These are phyloP conservation scores for Psilocybe cubensis DNA, from an alignment of 768 basidiomycete species.

Conservation along the genomic window DNA sequence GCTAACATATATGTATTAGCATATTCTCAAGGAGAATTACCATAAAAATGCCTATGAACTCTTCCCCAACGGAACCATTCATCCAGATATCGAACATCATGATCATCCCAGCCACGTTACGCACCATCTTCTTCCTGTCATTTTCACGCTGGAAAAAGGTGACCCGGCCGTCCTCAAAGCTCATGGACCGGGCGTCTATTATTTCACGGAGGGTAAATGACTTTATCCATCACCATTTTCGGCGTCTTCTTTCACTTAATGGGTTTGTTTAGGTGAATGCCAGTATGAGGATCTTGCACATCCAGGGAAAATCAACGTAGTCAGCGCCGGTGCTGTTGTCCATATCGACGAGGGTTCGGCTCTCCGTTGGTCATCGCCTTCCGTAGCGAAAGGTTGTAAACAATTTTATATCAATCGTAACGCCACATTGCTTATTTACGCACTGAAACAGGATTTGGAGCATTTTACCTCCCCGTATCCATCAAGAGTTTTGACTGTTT, in stretches of 20 bases:
- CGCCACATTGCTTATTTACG: neutral
- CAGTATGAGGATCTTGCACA: neutral
- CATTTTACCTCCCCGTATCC: neutral
- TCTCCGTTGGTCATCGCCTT: neutral
- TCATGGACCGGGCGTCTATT: slow-evolving; percentile 1
- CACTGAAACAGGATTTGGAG: neutral
- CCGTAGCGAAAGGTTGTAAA: neutral
- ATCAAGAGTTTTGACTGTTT: neutral
- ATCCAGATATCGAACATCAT: neutral
- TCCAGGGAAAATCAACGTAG: neutral
- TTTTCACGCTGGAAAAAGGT: neutral
- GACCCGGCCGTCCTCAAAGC: neutral
- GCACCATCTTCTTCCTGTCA: neutral
- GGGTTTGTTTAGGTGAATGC: neutral
- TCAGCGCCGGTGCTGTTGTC: slow-evolving; percentile 1
- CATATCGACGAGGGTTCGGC: slow-evolving; percentile 1
- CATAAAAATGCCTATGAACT: neutral
- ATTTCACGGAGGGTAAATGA: neutral
- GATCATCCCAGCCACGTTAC: neutral
- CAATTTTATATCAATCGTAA: neutral
- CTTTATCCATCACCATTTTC: no score
- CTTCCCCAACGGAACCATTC: neutral
- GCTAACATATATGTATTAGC: no score
- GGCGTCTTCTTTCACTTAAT: no score
- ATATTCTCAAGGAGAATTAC: neutral